Evolutionary conservation across 495 filamentous ascomycete species (phyloP), one percentile per base, ranked within the genome.

Genomic region (Trichoderma virens): DNA sequence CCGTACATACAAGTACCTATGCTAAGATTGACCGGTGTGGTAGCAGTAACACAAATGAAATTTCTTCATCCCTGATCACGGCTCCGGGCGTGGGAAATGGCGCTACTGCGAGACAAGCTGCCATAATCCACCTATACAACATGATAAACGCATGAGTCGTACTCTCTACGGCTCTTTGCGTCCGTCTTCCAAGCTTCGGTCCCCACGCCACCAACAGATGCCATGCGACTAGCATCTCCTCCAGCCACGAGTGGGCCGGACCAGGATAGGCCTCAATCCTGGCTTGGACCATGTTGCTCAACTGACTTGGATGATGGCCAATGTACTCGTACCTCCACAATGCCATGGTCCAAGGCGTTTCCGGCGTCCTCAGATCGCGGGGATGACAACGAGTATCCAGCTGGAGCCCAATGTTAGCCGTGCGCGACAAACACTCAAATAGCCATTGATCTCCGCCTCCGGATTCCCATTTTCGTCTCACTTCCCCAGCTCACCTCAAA

Each of bases 361-460:
- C 23, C 25, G 51, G 23, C 51, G 41, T 16, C 41, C 14, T 18
- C 41, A 45, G 41, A 45, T 45, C 41, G 41, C n/a, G 41, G 41
- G 41, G 41, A 45, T n/a, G n/a, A 14, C n/a, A 45, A 20, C 11
- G 5, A 18, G 14, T 3, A 7, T 45, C 41, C 41, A 45, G 41
- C 41, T 45, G 41, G 41, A 45, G 41, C n/a, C 41, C 41, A 45
- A 20, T 45, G 41, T 45, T 45, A 45, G 41, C 41, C 41, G n/a
- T n/a, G n/a, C 45, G 51, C 51, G 25, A 56, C 51, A 3, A 30
- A 13, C 41, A 16, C 6, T 9, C 43, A 30, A 16, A 18, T 3
- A 56, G 51, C 23, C 25, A 56, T 56, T 56, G 51, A 28, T 56
- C 51, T 56, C 51, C 51, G 51, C 51, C 51, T 30, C 51, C 51